Evolutionary conservation across 345 rosid species (phyloP), one percentile per base, ranked within the genome.

Genomic region (Gossypium longicalyx): DNA sequence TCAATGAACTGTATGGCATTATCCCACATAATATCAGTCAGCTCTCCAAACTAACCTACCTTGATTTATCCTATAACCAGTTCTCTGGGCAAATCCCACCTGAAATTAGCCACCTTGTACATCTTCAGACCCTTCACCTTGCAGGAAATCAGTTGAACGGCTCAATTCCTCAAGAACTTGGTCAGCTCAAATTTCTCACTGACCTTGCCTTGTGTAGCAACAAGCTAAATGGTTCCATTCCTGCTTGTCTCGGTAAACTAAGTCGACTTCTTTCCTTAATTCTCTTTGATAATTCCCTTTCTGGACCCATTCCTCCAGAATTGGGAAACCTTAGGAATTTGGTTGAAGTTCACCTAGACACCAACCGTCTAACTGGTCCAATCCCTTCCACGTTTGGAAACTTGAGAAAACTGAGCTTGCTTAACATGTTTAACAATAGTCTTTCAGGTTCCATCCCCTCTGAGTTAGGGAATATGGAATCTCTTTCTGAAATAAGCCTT

Each of bases 341-440:
- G 22, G 54, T 41, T 38, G 73, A 73, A 22, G 45, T 72, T 69
- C 27, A 47, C 66, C 1, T 76, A 8, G 78, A 73, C 5, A 72
- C 73, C 22, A 82, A 78, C 62, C 2, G 0, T 2, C 52, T 82
- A 38, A 25, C 67, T 0, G 78, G 84, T 62, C 47, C 73, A 11
- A 68, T 76, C 43, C 84, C 84, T 48, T 29, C 75, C 45, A 34
- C 73, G 7, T 25, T 80, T 2, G 81, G 74, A 49, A 78, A 70
- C 34, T 49, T 81, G 63, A 27, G 5, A 16, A 81, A 72, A 15
- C 67, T 75, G 7, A 56, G 23, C 2, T 2, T 48, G 16, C 56
- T 73, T 17, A 2, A 17, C 22, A 23, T 62, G 70, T 62, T 62
- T 4, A 0, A 73, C 49, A 73, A 73, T 1, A 12, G 49, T 8